Percentiles rank a stretch among this genome's conserved stretches.
Evolutionary conservation across 2,329 filamentous ascomycete genomes (phyloP).

Genomic region (Escovopsis sp.): DNA sequence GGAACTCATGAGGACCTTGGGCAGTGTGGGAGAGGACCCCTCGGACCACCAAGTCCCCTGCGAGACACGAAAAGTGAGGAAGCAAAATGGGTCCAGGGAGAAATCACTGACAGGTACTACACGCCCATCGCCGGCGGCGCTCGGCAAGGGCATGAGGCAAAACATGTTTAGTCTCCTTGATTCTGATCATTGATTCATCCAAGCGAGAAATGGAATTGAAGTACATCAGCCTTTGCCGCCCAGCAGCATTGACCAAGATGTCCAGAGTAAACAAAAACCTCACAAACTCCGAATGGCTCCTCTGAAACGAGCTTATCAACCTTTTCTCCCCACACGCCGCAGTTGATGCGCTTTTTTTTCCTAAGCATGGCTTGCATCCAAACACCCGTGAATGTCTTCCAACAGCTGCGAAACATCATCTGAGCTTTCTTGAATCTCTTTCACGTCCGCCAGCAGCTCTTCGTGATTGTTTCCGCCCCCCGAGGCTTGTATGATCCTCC

Average conservation of each 20-base stretch:
- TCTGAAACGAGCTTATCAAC: no score
- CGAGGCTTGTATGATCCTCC: constrained; percentile 46
- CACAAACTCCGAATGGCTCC: no score
- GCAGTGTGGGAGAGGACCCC: constrained; percentile 5
- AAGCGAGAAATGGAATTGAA: background rate
- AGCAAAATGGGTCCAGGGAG: background rate
- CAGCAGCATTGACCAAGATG: background rate
- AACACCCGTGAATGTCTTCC: constrained; percentile 20
- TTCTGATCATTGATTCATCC: background rate
- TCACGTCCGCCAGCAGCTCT: constrained; percentile 37
- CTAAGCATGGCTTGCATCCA: no score
- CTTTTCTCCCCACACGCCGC: no score
- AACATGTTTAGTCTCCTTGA: constrained; percentile 8
- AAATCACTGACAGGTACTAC: background rate
- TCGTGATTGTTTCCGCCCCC: constrained; percentile 29
- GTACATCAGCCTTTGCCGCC: background rate
- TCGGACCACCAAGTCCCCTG: background rate
- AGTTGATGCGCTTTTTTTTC: no score
- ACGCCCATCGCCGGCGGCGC: background rate
- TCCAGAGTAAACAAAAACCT: no score
- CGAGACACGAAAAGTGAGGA: background rate
- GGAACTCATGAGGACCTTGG: constrained; percentile 8
- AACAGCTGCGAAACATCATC: constrained; percentile 15
- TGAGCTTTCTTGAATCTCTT: constrained; percentile 14
- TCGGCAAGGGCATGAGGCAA: constrained; percentile 2